These are phyloP conservation scores for Erythrophleum fordii DNA, from an alignment of 306 rosid genomes.

Conservation along the genomic window DNA sequence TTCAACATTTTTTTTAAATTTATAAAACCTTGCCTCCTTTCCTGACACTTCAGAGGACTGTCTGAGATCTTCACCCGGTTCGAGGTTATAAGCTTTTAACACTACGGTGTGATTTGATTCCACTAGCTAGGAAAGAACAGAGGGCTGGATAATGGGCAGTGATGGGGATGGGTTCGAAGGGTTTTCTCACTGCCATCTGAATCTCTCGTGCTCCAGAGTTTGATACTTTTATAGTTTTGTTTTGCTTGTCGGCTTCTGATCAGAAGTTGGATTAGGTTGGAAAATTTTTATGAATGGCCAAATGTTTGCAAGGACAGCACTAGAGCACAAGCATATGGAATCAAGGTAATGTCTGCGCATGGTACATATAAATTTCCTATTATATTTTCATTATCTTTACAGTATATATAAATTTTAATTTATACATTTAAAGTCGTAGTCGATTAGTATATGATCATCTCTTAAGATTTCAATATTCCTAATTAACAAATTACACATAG, in stretches of 20 bases:
- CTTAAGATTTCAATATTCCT: not conserved
- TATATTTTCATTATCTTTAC: not conserved
- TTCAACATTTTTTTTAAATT: too few relatives aligned
- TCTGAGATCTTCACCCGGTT: too few relatives aligned
- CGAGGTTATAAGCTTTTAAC: not conserved
- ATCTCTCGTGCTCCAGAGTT: not conserved
- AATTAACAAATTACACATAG: not conserved
- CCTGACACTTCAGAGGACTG: too few relatives aligned
- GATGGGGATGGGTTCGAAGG: constrained; percentile 5
- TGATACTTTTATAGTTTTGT: not conserved
- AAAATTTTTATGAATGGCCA: not conserved
- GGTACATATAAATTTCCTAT: not conserved
- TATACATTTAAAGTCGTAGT: not conserved
- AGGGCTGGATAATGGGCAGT: not conserved
- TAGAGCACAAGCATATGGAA: not conserved
- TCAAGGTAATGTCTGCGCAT: not conserved
- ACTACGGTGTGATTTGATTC: not conserved
- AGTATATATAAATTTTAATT: not conserved
- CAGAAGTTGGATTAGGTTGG: constrained; percentile 18
- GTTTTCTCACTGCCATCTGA: not conserved
- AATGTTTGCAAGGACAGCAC: constrained; percentile 23
- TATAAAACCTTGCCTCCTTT: too few relatives aligned
- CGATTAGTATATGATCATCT: not conserved
- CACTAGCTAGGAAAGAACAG: not conserved
- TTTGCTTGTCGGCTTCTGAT: constrained; percentile 8